phyloP scores from a whole-genome alignment of 108 stramenopile species.

The Conticribra weissflogii region DNA sequence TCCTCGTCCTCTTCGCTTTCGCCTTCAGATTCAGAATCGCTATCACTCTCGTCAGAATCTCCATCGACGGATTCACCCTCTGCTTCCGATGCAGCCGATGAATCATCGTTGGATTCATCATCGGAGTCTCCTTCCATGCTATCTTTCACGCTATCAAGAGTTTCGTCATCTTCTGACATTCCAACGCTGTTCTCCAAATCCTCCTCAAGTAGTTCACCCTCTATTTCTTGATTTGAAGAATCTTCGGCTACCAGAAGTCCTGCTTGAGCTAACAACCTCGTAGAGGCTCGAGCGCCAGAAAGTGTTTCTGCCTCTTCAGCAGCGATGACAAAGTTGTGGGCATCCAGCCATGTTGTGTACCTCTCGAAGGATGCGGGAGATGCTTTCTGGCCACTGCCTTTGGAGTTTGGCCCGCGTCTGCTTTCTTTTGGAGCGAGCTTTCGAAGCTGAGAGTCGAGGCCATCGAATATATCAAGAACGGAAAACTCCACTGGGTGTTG shows the following conservation, averaged over 20 bases:
- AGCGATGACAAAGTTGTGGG: slow-evolving; percentile 80
- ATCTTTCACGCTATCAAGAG: slow-evolving; percentile 33
- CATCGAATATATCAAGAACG: slow-evolving; percentile 91
- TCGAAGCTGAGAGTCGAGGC: slow-evolving; percentile 81
- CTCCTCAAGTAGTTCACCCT: slow-evolving; percentile 45
- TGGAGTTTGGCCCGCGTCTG: slow-evolving; percentile 29
- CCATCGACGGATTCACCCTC: slow-evolving; percentile 29
- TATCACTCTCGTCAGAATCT: slow-evolving; percentile 58
- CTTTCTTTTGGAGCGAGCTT: slow-evolving; percentile 41
- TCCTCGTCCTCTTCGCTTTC: slow-evolving; percentile 67
- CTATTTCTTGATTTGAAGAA: slow-evolving; percentile 23
- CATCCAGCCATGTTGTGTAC: slow-evolving; percentile 78
- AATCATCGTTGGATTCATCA: slow-evolving; percentile 46
- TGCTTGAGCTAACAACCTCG: slow-evolving; percentile 67
- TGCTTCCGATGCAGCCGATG: slow-evolving; percentile 33
- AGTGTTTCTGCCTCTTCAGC: slow-evolving; percentile 60
- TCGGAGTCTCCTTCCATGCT: slow-evolving; percentile 47
- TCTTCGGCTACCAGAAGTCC: slow-evolving; percentile 51
- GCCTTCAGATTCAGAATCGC: slow-evolving; percentile 43
- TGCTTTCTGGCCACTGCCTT: slow-evolving; percentile 19
- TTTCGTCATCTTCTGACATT: slow-evolving; percentile 46
- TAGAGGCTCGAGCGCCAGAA: slow-evolving; percentile 37
- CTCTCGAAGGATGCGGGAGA: slow-evolving; percentile 57
- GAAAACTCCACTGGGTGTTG: slow-evolving; percentile 76
- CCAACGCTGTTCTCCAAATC: slow-evolving; percentile 40